phyloP scores from a whole-genome alignment of 805 yeast genomes.

The Groenewaldozyma salmanticensis region DNA sequence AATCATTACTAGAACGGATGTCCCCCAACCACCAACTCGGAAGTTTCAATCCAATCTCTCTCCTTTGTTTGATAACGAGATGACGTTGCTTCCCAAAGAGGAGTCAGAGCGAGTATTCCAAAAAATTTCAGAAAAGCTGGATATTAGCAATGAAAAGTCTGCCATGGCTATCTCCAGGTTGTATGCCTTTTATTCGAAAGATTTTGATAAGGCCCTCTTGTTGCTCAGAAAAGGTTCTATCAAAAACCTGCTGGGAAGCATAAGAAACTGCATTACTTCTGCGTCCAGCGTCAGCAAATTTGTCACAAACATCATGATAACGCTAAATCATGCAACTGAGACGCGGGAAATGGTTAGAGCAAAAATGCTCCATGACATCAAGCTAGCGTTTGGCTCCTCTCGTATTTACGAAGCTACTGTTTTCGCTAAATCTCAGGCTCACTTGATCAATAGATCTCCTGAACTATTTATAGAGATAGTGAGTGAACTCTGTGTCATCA shows the following conservation, averaged over 20 bases:
- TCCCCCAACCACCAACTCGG: slow-evolving; percentile 37
- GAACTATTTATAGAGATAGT: slow-evolving; percentile 36
- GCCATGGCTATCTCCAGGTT: slow-evolving; percentile 49
- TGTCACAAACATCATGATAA: slow-evolving; percentile 40
- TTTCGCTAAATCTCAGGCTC: slow-evolving; percentile 20
- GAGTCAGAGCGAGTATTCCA: slow-evolving; percentile 33
- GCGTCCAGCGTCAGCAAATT: slow-evolving; percentile 33
- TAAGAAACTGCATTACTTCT: slow-evolving; percentile 29
- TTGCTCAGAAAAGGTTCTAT: slow-evolving; percentile 42
- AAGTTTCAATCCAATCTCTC: slow-evolving; percentile 15
- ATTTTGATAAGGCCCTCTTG: slow-evolving; percentile 30
- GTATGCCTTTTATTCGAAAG: slow-evolving; percentile 43
- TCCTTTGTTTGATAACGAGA: slow-evolving; percentile 1
- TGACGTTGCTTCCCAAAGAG: slow-evolving; percentile 18
- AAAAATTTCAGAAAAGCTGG: slow-evolving; percentile 32
- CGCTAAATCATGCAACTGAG: slow-evolving; percentile 67
- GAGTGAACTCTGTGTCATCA: slow-evolving; percentile 20
- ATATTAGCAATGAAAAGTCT: slow-evolving; percentile 34
- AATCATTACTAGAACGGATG: slow-evolving; percentile 39
- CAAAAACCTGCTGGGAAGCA: slow-evolving; percentile 36
- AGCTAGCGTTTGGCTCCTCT: slow-evolving; percentile 29
- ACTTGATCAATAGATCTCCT: slow-evolving; percentile 36
- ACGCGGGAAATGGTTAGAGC: slow-evolving; percentile 39
- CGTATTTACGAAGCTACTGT: slow-evolving; percentile 19
- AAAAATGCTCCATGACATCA: slow-evolving; percentile 43